phyloP scores from a whole-genome alignment of 768 basidiomycete genomes.

The Rhizopogon rudus region DNA sequence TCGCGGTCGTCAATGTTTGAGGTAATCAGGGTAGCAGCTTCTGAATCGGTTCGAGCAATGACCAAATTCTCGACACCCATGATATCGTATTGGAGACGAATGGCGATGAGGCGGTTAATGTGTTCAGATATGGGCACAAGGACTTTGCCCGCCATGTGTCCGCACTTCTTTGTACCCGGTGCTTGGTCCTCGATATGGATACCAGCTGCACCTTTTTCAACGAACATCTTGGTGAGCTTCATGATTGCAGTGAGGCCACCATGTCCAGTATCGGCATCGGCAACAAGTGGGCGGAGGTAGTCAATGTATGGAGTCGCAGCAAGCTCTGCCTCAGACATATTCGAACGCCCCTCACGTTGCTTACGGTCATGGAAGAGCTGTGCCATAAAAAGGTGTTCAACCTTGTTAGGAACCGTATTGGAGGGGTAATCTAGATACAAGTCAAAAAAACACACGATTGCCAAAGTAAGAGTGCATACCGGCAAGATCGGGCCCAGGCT shows the following conservation, averaged over 20 bases:
- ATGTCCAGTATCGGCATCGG: conserved; percentile 98
- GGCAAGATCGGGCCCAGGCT: conserved; percentile 98
- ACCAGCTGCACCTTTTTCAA: conserved; percentile 96
- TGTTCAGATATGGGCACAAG: conserved; percentile 97
- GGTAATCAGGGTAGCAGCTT: conserved; percentile 95
- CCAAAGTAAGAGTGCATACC: conserved; percentile 38
- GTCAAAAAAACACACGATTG: conserved; percentile 1
- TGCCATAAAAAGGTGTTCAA: conserved; percentile 96
- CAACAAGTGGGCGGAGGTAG: conserved; percentile 91
- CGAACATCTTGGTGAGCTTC: conserved; percentile 98
- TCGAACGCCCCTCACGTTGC: conserved; percentile 77
- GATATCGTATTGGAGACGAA: conserved; percentile 95
- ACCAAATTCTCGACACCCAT: conserved; percentile 97
- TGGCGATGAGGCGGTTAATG: conserved; percentile 95
- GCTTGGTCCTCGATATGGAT: conserved; percentile 99
- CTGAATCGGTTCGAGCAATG: conserved; percentile 93
- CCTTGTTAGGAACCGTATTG: conserved; percentile 98
- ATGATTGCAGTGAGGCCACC: conserved; percentile 97
- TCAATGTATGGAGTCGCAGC: conserved; percentile 69
- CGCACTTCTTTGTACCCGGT: conserved; percentile 94
- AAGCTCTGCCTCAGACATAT: conserved; percentile 65
- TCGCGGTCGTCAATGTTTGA: conserved; percentile 97
- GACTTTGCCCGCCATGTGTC: conserved; percentile 94
- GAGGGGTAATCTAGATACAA: conserved; percentile 80
- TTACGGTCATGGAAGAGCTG: conserved; percentile 99